Base-by-base conservation (phyloP, 345 rosid species). In the Carallia brachiata region DNA sequence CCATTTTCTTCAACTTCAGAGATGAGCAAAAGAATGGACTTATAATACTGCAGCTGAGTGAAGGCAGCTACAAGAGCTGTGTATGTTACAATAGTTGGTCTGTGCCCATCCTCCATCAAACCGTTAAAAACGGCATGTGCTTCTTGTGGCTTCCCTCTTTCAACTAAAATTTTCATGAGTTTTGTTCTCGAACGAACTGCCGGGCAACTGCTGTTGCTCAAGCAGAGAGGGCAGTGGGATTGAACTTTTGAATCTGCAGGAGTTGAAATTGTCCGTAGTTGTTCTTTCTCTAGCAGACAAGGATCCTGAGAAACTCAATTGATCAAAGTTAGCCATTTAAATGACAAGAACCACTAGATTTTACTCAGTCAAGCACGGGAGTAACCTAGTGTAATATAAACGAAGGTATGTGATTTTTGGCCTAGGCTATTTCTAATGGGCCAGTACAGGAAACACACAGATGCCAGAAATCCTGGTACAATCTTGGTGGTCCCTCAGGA, bases 111-210 rank as follows among this genome's bases (percentile, higher is more conserved):
- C 67, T 91, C 93, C 36, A 79, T 80, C 75, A 91, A 84, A 69
- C 71, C 73, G 72, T 84, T 70, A 69, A 89, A 94, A 72, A 94
- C 73, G 64, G 82, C 79, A 67, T 77, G 82, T 36, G 93, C 96
- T 73, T 94, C 98, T 57, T 78, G 88, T 55, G 96, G 96, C 80
- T 88, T 91, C 78, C 89, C 78, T 76, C 74, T 84, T 78, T 83
- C 87, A 76, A 88, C 81, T 81, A 91, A 81, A 54, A 75, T 62
- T 62, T 79, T 94, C 98, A 94, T 94, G 60, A 91, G 80, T 72
- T 88, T 91, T 64, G 97, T 94, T 74, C 95, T 86, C n/a, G 98
- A 89, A 62, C 78, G 87, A 64, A 94, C 97, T 28, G 77, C 86
- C 31, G 83, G 83, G 68, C 96, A 94, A 69, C 87, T 68, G 55